Percentiles rank a stretch among this genome's conserved stretches.
Conservation (phyloP, 129 eudicot genomes). For the Sambucus nigra region DNA sequence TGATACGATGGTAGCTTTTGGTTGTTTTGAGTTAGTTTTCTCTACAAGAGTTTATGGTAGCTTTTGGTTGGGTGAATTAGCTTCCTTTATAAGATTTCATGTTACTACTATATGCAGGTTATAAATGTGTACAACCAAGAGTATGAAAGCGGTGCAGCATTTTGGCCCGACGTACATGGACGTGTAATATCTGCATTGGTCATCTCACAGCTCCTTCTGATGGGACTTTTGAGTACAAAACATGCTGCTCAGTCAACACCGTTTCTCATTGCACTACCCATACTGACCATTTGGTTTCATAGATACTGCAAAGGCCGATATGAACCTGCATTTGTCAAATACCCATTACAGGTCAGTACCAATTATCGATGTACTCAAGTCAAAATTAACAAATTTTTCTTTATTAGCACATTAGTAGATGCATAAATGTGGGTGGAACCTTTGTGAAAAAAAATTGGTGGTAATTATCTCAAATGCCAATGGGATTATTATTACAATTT, state of each 20-base stretch:
- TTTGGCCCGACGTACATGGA: conserved; percentile 97
- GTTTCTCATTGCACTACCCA: conserved; percentile 70
- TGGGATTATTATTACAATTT: no score
- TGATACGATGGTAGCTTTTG: no score
- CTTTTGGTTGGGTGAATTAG: no score
- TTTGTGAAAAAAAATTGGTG: no score
- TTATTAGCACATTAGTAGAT: no score
- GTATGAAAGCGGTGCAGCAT: conserved; percentile 91
- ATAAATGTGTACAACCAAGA: conserved; percentile 93
- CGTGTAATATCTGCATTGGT: conserved; percentile 60
- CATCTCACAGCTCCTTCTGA: conserved; percentile 70
- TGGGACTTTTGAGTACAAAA: conserved; percentile 83
- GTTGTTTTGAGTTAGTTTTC: no score
- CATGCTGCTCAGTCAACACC: conserved; percentile 57
- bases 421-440: no score
- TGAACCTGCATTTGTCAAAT: conserved; percentile 81
- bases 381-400: no score
- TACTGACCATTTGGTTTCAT: conserved; percentile 73
- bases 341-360: conserved; percentile 67
- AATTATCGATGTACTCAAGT: no score
- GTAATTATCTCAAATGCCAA: no score
- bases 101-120: conserved; percentile 38
- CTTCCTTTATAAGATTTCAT: conserved; percentile 1
- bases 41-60: no score
- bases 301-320: conserved; percentile 87